Evolutionary conservation across 768 basidiomycete genomes (phyloP).

Genomic region (Tricholoma hemisulphureum): DNA sequence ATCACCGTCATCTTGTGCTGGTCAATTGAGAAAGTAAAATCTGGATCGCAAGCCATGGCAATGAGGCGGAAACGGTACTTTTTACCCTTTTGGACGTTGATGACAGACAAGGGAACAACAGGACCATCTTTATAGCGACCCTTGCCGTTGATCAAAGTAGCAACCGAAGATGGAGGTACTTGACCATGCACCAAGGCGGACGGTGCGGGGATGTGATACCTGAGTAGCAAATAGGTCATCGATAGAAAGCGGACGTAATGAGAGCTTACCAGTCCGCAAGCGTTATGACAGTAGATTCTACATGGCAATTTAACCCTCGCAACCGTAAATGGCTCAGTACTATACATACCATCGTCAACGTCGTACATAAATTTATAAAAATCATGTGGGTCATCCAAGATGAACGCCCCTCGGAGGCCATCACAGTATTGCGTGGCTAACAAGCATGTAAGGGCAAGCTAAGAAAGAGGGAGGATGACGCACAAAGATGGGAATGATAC

Average conservation of each 20-base stretch:
- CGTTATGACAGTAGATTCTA: neutral
- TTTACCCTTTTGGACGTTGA: conserved; percentile 30
- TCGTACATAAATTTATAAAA: neutral
- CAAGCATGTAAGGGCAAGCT: neutral
- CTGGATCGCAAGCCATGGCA: conserved; percentile 32
- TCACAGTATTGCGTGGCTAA: conserved; percentile 53
- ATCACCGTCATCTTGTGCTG: conserved; percentile 45
- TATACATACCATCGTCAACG: neutral
- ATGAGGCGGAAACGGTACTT: conserved; percentile 37
- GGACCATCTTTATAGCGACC: conserved; percentile 31
- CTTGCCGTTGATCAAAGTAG: conserved; percentile 35
- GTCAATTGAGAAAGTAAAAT: conserved; percentile 44
- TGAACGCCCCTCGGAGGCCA: conserved; percentile 47
- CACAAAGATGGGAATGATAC: conserved; percentile 10
- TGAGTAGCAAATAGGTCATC: neutral
- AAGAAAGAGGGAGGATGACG: neutral
- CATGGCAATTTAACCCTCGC: neutral
- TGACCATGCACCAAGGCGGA: neutral
- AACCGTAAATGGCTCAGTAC: too few relatives aligned
- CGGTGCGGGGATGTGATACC: neutral
- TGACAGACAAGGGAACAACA: conserved; percentile 27
- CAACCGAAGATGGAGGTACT: conserved; percentile 5
- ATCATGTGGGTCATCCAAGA: conserved; percentile 39
- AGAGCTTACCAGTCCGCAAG: neutral
- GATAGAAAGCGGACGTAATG: neutral